Evolutionary conservation across 139 green algal species (phyloP), one percentile per base, ranked within the genome.

Genomic region (Pleodorina starrii): DNA sequence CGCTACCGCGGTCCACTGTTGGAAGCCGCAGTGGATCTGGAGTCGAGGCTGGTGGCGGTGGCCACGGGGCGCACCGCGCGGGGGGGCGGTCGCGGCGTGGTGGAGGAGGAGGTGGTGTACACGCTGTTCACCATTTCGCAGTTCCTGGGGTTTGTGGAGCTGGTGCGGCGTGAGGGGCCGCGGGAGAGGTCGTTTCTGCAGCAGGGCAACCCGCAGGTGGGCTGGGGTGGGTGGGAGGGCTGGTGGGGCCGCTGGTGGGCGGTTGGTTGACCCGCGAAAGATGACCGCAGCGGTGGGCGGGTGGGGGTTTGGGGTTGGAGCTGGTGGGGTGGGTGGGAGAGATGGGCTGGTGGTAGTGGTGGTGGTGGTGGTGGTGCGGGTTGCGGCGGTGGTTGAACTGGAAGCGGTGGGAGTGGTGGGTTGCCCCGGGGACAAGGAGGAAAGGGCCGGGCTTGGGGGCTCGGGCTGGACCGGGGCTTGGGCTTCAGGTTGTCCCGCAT

Each of bases 141-240:
- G 90, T 95, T 97, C 68, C 91, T 97, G 27, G 95, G 95, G 0
- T 97, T 95, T 71, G 54, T 97, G 66, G 95, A 97, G 88, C 91
- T 96, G 32, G 90, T 96, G 86, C 85, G 95, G 36, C 81, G 94
- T 1, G 95, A 97, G 88, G 94, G 94, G 0, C 95, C 95, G 0
- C 77, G 95, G 4, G 95, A 97, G 87, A 81, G 89, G 29, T 89
- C 90, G 5, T 96, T 96, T 89, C 75, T 92, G 60, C 88, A 91
- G 88, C 88, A 88, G 43, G 88, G 88, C 71, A 91, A 91, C 57
- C 88, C 88, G 19, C 87, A 91, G 72, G 85, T 90, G 40, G 51
- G 81, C 27, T 10, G 12, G 19, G 1, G 35, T 1, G 78, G 50
- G 19, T 51, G 9, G 74, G 29, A n/a, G n/a, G n/a, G n/a, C n/a